These are phyloP conservation scores for Catharanthus roseus DNA, from an alignment of 257 asterid genomes.

Conservation along the genomic window DNA sequence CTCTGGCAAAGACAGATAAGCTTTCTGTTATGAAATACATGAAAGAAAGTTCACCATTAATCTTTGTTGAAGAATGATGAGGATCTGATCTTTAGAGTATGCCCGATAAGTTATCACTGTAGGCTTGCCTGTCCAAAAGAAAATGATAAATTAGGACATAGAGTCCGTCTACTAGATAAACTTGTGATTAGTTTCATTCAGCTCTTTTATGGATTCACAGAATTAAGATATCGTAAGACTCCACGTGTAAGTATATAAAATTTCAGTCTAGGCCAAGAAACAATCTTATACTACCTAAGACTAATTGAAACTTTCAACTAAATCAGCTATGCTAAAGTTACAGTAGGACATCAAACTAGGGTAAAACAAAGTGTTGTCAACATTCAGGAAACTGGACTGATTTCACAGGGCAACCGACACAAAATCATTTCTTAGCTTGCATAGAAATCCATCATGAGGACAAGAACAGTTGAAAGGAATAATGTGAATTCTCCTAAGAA, in stretches of 20 bases:
- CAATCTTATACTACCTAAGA: background rate
- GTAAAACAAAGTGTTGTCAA: background rate
- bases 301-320: background rate
- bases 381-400: background rate
- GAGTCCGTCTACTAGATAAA: constrained; percentile 6
- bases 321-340: background rate
- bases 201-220: background rate
- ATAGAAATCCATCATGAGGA: background rate
- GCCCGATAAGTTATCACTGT: constrained; percentile 79
- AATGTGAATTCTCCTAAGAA: background rate
- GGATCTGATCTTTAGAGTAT: constrained; percentile 89
- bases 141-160: constrained; percentile 8
- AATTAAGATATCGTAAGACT: background rate
- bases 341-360: background rate
- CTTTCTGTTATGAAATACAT: background rate
- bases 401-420: background rate
- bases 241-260: too few species aligned
- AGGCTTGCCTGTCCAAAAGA: constrained; percentile 73
- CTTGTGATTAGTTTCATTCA: background rate
- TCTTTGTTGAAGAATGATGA: constrained; percentile 73
- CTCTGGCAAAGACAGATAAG: background rate
- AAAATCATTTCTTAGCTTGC: constrained; percentile 1
- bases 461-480: background rate
- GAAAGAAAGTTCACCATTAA: constrained; percentile 43
- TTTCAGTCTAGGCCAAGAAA: background rate